A percentile compares a stretch with the other conserved stretches of the same genome.
phyloP scores from a whole-genome alignment of 768 basidiomycete genomes.

The Antrodiella citrinella region DNA sequence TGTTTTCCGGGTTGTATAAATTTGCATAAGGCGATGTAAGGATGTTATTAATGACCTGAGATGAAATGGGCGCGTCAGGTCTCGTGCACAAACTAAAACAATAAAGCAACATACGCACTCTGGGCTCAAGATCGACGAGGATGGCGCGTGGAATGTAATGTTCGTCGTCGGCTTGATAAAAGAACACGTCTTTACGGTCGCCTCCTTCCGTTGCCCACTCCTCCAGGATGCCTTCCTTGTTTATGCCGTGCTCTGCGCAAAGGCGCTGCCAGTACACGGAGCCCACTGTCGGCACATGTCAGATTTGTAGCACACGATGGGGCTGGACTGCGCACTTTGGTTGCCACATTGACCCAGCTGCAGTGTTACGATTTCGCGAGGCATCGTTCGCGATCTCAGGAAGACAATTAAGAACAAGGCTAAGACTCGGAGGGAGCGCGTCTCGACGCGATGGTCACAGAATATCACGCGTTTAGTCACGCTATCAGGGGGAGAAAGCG shows the following conservation, averaged over 20 bases:
- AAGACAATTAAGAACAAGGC: conserved; percentile 2
- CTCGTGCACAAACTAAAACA: neutral
- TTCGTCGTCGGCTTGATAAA: conserved; percentile 99
- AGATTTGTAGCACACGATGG: neutral
- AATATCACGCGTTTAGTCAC: conserved; percentile 9
- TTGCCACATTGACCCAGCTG: conserved; percentile 92
- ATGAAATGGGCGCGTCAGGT: neutral
- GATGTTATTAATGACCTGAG: conserved; percentile 95
- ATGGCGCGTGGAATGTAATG: conserved; percentile 98
- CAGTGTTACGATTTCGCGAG: conserved; percentile 76
- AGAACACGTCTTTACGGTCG: conserved; percentile 98
- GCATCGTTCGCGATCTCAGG: conserved; percentile 35
- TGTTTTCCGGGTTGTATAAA: conserved; percentile 97
- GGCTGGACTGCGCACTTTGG: conserved; percentile 52
- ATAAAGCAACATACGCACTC: conserved; percentile 46
- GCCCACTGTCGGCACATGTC: conserved; percentile 55
- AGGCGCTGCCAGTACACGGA: conserved; percentile 98
- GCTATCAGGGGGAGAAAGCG: neutral
- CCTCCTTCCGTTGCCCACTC: conserved; percentile 95
- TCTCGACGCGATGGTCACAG: conserved; percentile 6
- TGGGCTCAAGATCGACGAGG: conserved; percentile 91
- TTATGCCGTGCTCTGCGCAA: conserved; percentile 98
- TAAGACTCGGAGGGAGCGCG: neutral
- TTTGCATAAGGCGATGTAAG: conserved; percentile 80
- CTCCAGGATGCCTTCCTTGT: conserved; percentile 88